Base-by-base conservation (phyloP, 257 asterid genomes). In the Rubia yunnanensis region DNA sequence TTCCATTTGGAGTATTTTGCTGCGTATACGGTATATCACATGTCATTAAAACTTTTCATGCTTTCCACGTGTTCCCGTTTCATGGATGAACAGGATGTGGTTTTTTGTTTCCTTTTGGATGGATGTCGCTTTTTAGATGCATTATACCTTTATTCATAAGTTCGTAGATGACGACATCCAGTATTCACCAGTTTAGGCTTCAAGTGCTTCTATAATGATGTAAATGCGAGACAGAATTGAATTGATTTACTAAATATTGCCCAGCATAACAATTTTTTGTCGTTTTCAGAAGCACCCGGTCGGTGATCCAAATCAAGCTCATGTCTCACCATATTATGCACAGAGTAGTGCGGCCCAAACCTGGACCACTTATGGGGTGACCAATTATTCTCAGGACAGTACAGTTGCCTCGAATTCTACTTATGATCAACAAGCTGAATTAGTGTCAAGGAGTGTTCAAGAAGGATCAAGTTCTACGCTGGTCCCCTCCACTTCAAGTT, bases 311-410 rank as follows among this genome's bases (percentile, higher is more conserved):
- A 77, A 73, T 60, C 96, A 82, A 83, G 79, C 73, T 70, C 86
- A 82, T 28, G 27, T 84, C 59, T 58, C 88, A n/a, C 72, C 92
- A 50, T 83, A 84, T 80, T 79, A 85, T 59, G 65, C 75, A 64
- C 73, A 96, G 67, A 79, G 86, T 68, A 77, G 76, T 63, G 65
- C 85, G 78, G 83, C 80, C 36, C 88, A 72, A 64, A 82, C 94
- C 57, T 85, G 96, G 96, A 60, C 78, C 76, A 66, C 75, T 28
- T 86, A 71, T 59, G 83, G 73, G 77, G 86, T 79, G 64, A 80
- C 70, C 76, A 77, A 74, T 72, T 78, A 71, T 75, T 60, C 69
- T 69, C 82, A 77, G 76, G 94, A 88, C 79, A 91, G 86, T 82
- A 95, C 87, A 69, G 52, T 62, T 78, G 70, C 77, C 66, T 74